Conservation (phyloP, 495 filamentous ascomycete species). For the Penicillium tannophilum region DNA sequence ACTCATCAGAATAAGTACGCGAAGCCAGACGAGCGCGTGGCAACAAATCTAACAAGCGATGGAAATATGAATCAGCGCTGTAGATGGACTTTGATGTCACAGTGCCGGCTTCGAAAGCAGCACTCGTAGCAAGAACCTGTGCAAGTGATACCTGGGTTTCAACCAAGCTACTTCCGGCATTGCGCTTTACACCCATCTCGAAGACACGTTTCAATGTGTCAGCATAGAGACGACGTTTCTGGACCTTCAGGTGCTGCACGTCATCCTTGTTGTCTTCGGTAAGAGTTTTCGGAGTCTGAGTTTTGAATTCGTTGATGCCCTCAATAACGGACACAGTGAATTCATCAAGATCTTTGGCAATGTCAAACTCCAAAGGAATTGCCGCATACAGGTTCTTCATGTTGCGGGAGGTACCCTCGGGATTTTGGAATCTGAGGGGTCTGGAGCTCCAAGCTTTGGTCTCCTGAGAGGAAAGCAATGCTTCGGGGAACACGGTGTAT, state of each 20-base stretch:
- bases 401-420: constrained; percentile 60
- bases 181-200: constrained; percentile 85
- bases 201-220: constrained; percentile 80
- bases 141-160: constrained; percentile 70
- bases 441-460: constrained; percentile 56
- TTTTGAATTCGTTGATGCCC: constrained; percentile 70
- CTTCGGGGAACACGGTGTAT: constrained; percentile 38
- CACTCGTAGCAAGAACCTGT: constrained; percentile 61
- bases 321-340: constrained; percentile 69
- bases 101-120: constrained; percentile 32
- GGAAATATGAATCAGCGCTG: constrained; percentile 71
- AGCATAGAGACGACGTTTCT: constrained; percentile 88
- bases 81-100: constrained; percentile 24
- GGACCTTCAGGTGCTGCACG: constrained; percentile 82
- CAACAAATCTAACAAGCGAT: constrained; percentile 72
- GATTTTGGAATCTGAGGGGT: constrained; percentile 71
- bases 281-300: constrained; percentile 72
- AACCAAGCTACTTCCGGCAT: constrained; percentile 68
- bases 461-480: constrained; percentile 54
- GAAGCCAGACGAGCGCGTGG: constrained; percentile 64
- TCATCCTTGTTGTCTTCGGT: constrained; percentile 80
- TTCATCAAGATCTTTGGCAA: constrained; percentile 59
- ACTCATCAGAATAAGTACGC: constrained; percentile 76
- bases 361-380: constrained; percentile 54
- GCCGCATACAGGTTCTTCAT: constrained; percentile 62